Evolutionary conservation across 768 basidiomycete genomes (phyloP).

Genomic region (Chalciporus chontae): DNA sequence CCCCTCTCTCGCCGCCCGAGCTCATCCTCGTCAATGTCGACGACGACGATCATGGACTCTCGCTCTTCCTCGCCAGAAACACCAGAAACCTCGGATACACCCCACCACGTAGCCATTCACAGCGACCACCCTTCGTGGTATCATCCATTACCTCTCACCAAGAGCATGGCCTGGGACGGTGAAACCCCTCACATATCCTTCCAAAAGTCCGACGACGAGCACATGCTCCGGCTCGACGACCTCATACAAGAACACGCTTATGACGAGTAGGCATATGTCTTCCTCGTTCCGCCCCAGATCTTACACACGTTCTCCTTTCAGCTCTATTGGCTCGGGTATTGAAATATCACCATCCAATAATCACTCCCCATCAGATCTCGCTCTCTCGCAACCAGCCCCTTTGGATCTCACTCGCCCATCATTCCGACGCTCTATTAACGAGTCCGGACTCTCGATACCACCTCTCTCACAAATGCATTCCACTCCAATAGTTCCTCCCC

Average conservation of each 20-base stretch:
- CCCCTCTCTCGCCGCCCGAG: conserved; percentile 4
- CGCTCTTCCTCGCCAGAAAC: conserved; percentile 73
- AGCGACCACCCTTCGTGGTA: conserved; percentile 57
- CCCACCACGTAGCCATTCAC: conserved; percentile 49
- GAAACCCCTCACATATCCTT: conserved; percentile 37
- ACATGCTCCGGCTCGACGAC: conserved; percentile 68
- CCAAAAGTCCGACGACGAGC: conserved; percentile 47
- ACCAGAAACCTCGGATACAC: conserved; percentile 58
- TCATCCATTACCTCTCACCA: conserved; percentile 41
- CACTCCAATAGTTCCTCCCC: conserved; percentile 68
- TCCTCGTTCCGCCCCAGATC: neutral
- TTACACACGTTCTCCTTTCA: conserved; percentile 5
- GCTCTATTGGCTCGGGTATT: conserved; percentile 18
- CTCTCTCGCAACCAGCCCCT: conserved; percentile 32
- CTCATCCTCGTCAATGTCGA: conserved; percentile 44
- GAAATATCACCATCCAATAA: conserved; percentile 16
- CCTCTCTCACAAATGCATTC: conserved; percentile 39
- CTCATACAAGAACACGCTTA: conserved; percentile 71
- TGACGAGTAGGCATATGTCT: conserved; percentile 56
- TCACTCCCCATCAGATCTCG: conserved; percentile 28
- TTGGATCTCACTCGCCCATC: conserved; percentile 32
- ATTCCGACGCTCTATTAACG: conserved; percentile 24
- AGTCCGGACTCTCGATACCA: conserved; percentile 31
- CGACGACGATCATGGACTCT: conserved; percentile 56
- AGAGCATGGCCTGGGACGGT: conserved; percentile 44